Base-by-base conservation (phyloP, 2,329 filamentous ascomycete species). In the Epichloe bromicola region DNA sequence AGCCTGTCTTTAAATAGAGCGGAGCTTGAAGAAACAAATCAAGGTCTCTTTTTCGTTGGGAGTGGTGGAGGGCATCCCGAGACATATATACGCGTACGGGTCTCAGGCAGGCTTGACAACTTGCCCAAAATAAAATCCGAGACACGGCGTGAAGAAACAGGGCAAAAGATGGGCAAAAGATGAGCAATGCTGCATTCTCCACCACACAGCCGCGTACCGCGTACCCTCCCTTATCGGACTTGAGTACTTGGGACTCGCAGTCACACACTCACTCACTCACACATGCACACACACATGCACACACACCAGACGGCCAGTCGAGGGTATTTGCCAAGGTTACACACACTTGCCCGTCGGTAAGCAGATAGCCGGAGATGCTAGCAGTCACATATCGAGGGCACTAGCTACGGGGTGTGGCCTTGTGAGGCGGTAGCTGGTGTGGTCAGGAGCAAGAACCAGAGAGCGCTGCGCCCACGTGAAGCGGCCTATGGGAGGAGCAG, bases 381-480 rank as follows among this genome's bases (percentile, higher is more conserved):
- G 44, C 30, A 41, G 49, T 51, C 43, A 51, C 44, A 47, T 46
- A 43, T 46, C 33, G 37, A 51, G 11, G 41, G 38, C 33, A 45
- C 30, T 51, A 41, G 20, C 38, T 20, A 44, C 40, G 30, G 30
- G 36, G 46, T 19, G 46, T 37, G 42, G 42, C 26, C 38, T 47
- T 36, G 44, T 48, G 49, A 47, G 49, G 44, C 49, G 49, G 37
- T 36, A 40, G 40, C 50, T 5, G 37, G 46, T 38, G 43, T 52
- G 46, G 51, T 53, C 47, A 50, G 48, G 34, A 50, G 51, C 44
- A 23, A 37, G 44, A 41, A 23, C 15, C 42, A 34, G 19, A 26
- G 15, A 30, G 42, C 33, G 42, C 33, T 47, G 43, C 42, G 51
- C 48, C 47, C 51, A 53, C 51, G 51, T 53, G 51, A 53, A 48